Evolutionary conservation across 1,284 basidiomycete genomes (phyloP).

Genomic region (Sanghuangporus baumii): DNA sequence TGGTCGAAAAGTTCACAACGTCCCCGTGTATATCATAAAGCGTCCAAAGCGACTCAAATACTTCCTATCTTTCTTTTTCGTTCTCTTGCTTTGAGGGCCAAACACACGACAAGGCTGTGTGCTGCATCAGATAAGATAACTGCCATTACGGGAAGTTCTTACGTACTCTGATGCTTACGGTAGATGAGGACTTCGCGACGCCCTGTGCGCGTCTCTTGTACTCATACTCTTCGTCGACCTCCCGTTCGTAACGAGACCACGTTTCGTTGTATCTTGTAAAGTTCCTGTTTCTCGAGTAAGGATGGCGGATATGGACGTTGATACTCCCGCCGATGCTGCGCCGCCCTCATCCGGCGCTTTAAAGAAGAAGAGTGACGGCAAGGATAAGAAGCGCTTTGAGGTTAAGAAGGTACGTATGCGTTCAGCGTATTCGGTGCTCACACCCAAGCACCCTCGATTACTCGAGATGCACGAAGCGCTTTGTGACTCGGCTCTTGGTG

Average conservation of each 20-base stretch:
- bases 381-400: slow-evolving; percentile 80
- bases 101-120: too few relatives aligned
- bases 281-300: background rate
- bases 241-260: background rate
- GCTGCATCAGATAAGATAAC: too few relatives aligned
- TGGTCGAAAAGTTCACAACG: too few relatives aligned
- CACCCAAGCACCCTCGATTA: background rate
- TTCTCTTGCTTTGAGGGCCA: too few relatives aligned
- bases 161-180: too few relatives aligned
- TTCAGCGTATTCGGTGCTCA: background rate
- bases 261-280: background rate
- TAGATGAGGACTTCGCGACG: too few relatives aligned
- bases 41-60: too few relatives aligned
- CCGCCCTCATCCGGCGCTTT: slow-evolving; percentile 37
- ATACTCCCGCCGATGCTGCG: slow-evolving; percentile 38
- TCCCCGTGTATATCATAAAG: too few relatives aligned
- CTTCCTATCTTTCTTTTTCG: too few relatives aligned
- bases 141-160: too few relatives aligned
- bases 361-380: slow-evolving; percentile 45
- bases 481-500: background rate
- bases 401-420: slow-evolving; percentile 80
- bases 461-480: background rate
- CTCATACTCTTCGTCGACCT: background rate
- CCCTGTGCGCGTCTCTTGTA: too few relatives aligned
- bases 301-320: slow-evolving; percentile 82